Conservation (phyloP, 306 rosid genomes). For the Corylus avellana region DNA sequence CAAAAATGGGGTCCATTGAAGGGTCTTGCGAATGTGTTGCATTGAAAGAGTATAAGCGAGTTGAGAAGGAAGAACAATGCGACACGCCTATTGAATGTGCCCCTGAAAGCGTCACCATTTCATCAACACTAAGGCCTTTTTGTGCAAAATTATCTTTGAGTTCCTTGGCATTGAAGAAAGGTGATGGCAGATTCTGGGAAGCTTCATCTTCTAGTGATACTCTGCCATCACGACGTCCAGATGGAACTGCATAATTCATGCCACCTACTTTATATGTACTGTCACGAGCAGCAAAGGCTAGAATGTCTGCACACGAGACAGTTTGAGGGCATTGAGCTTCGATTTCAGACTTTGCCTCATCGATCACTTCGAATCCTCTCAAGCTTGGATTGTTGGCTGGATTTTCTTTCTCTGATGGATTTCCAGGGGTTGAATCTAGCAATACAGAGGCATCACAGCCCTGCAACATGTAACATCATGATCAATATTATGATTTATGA, state of each 20-base stretch:
- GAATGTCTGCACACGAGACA: constrained; percentile 44
- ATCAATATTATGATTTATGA: too few species aligned
- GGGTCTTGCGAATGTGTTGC: constrained; percentile 21
- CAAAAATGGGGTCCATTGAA: constrained; percentile 10
- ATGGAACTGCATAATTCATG: not conserved
- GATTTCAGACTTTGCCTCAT: constrained; percentile 34
- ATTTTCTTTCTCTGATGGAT: constrained; percentile 35
- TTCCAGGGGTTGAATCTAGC: constrained; percentile 33
- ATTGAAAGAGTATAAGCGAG: constrained; percentile 1
- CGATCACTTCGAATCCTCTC: constrained; percentile 42
- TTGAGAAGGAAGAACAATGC: constrained; percentile 19
- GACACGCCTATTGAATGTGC: constrained; percentile 17
- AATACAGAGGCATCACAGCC: constrained; percentile 43
- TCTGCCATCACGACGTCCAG: not conserved
- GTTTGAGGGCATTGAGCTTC: constrained; percentile 40
- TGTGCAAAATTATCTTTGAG: constrained; percentile 8
- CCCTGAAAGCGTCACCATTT: constrained; percentile 17
- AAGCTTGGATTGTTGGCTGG: constrained; percentile 40
- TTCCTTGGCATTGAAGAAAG: constrained; percentile 6
- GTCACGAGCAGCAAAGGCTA: constrained; percentile 44
- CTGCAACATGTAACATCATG: constrained; percentile 8
- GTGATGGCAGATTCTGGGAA: not conserved
- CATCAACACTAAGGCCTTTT: constrained; percentile 18
- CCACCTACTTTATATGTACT: not conserved
- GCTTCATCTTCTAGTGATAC: constrained; percentile 8